Base-by-base conservation (phyloP, 192 early-diverging fungal species). In the Dissophora ornata region DNA sequence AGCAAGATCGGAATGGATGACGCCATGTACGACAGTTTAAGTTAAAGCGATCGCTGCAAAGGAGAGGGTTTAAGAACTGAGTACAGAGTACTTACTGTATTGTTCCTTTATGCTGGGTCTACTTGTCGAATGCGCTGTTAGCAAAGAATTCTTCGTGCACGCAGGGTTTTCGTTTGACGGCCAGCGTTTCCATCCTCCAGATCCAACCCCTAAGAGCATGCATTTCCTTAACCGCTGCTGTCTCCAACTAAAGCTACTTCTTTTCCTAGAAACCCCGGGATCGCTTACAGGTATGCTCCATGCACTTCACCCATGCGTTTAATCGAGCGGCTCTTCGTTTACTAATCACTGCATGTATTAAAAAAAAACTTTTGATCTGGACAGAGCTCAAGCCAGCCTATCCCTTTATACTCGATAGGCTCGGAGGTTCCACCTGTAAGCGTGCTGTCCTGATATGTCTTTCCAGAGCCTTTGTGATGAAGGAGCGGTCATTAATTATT, bases 1-100 rank as follows among this genome's bases (percentile, higher is more conserved):
- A 33, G 19, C 15, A 66, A 63, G 32, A 64, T 85, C 22, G 69
- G 73, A 9, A 34, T 78, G 19, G 82, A 81, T 30, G 42, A 56
- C 3, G 38, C 24, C 4, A 83, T 67, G 84, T 85, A 83, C 36
- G 36, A 38, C 5, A 12, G 12, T 12, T 38, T 38, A 12, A 38
- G 36, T 38, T n/a, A n/a, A n/a, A n/a, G 33, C 19, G 36, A 30
- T 34, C 21, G 22, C 1, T 28, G 16, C 40, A 42, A 25, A 28
- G 4, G 24, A 38, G 36, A 38, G 36, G 36, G 36, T n/a, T n/a
- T n/a, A n/a, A n/a, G n/a, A n/a, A n/a, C n/a, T n/a, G n/a, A n/a
- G n/a, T n/a, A n/a, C n/a, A n/a, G n/a, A n/a, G n/a, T n/a, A n/a
- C n/a, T n/a, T n/a, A n/a, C n/a, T n/a, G n/a, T n/a, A n/a, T n/a